A percentile compares a stretch with the other conserved stretches of the same genome.
Evolutionary conservation across 2,329 filamentous ascomycete species (phyloP).

Genomic region (Aspergillus sp.): DNA sequence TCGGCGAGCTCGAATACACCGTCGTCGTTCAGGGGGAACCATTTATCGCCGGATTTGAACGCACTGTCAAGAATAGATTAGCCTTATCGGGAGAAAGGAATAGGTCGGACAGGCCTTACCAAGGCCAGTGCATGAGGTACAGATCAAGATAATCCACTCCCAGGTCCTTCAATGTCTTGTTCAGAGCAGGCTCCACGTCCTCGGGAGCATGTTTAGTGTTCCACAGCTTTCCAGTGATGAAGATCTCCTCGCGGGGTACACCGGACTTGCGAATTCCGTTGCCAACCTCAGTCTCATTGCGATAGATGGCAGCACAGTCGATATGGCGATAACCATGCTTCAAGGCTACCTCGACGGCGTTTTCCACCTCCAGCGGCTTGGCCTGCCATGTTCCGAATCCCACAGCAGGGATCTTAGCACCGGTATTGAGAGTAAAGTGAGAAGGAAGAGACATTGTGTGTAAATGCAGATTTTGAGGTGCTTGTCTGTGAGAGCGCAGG

Average conservation of each 20-base stretch:
- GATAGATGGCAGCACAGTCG: constrained; percentile 62
- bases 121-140: constrained; percentile 62
- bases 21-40: constrained; percentile 21
- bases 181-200: constrained; percentile 61
- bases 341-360: constrained; percentile 69
- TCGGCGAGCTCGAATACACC: constrained; percentile 21
- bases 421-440: constrained; percentile 23
- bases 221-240: constrained; percentile 78
- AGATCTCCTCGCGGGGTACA: constrained; percentile 64
- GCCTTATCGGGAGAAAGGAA: not conserved
- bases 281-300: constrained; percentile 70
- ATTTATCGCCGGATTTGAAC: constrained; percentile 19
- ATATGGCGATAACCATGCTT: constrained; percentile 59
- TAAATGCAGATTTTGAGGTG: not conserved
- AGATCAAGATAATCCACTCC: constrained; percentile 66
- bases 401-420: constrained; percentile 51
- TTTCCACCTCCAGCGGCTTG: constrained; percentile 63
- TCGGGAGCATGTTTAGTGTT: constrained; percentile 68
- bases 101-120: constrained; percentile 7
- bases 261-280: constrained; percentile 62
- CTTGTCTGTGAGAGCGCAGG: not conserved
- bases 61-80: constrained; percentile 9
- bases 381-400: constrained; percentile 81
- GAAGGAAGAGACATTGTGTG: constrained; percentile 15
- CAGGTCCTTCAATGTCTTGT: constrained; percentile 58